Evolutionary conservation across 148 eudicot species (phyloP), one percentile per base, ranked within the genome.

Genomic region (Bassia scoparia): DNA sequence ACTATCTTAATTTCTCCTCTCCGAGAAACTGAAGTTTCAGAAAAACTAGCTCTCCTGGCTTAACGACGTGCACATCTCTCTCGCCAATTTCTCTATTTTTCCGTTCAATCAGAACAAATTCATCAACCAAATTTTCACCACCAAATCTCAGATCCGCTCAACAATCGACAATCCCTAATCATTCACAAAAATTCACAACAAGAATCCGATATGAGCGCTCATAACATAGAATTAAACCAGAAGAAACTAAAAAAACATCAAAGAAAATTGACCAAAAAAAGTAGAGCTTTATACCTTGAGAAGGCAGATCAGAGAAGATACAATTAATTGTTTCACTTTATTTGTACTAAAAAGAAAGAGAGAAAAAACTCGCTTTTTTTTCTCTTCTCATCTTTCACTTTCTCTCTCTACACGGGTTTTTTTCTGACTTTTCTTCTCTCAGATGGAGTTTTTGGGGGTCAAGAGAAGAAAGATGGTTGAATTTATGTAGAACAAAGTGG

Each of bases 1-100:
- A 49, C 89, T 85, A 35, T 89, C 90, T 76, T 90, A 87, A 93
- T 82, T 93, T 93, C 85, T 93, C 96, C 79, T 93, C 96, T 61
- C 90, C 98, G n/a, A 93, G 88, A 85, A 90, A 93, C 83, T 93
- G 98, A 65, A 93, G 93, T 77, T 90, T 93, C 30, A 93, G 84
- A 64, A 93, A 88, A 70, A 90, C 96, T 8, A 93, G 91, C 73
- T 93, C 98, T 79, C 96, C 86, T n/a, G n/a, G 81, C 92, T 93
- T 38, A 93, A 75, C 64, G 96, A 89, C 79, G 98, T n/a, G n/a
- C n/a, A 82, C 98, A 93, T 93, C 63, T 78, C 68, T 61, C 53
- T 38, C 53, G 29, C 43, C 71, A 74, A 61, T 50, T 64, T 37
- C 53, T 23, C 23, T 53, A 63, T 31, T 21, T 37, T 43, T 24